Conservation (phyloP, 305 asterid genomes). For the Solanum hybrid region DNA sequence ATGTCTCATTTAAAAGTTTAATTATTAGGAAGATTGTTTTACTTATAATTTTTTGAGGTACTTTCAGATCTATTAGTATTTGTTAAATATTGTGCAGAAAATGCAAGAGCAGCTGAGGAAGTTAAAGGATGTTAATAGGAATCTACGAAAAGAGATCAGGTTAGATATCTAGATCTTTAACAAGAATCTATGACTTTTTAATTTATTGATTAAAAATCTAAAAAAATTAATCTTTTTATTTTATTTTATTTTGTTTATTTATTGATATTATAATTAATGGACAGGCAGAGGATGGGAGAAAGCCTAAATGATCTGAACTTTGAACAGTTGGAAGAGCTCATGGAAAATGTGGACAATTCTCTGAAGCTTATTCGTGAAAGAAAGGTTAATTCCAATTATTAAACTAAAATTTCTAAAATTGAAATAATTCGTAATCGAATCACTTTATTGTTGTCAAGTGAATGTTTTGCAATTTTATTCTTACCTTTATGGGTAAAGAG, state of each 20-base stretch:
- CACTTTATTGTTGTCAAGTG: not conserved
- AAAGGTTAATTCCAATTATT: conserved; percentile 37
- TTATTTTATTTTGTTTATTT: not conserved
- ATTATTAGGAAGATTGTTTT: not conserved
- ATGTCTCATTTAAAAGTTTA: not conserved
- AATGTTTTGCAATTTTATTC: not conserved
- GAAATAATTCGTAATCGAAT: not conserved
- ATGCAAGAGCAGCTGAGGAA: conserved; percentile 88
- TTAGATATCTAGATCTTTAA: conserved; percentile 10
- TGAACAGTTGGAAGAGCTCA: conserved; percentile 49
- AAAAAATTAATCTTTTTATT: not conserved
- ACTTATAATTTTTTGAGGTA: not conserved
- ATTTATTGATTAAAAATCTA: not conserved
- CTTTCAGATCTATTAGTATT: not conserved
- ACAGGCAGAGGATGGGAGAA: conserved; percentile 85
- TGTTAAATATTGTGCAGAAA: conserved; percentile 27
- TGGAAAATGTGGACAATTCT: conserved; percentile 57
- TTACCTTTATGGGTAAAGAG: not conserved
- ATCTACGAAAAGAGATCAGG: conserved; percentile 75
- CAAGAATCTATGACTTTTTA: not conserved
- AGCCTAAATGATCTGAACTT: conserved; percentile 60
- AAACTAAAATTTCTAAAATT: not conserved
- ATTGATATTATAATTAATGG: not conserved
- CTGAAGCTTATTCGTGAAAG: conserved; percentile 55
- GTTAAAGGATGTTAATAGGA: conserved; percentile 65